phyloP scores from a whole-genome alignment of 257 asterid species.

The Phtheirospermum japonicum region DNA sequence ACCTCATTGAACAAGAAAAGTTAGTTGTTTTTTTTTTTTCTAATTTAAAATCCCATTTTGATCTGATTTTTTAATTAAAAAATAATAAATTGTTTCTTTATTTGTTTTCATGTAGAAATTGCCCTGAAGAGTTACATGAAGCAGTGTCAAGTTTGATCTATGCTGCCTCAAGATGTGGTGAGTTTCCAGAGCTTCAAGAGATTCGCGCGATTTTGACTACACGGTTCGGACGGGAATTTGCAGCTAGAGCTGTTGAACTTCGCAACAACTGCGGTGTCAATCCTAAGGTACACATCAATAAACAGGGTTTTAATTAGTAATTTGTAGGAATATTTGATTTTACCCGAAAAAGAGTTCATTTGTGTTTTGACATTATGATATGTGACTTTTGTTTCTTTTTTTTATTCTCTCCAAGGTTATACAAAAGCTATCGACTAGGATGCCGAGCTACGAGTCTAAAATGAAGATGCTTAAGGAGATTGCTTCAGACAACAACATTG shows the following conservation, averaged over 20 bases:
- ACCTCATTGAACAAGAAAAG: conserved; percentile 63
- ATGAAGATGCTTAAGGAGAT: conserved; percentile 57
- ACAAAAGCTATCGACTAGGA: conserved; percentile 74
- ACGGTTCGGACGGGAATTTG: conserved; percentile 66
- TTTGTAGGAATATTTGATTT: too few species aligned
- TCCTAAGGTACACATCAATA: conserved; percentile 47
- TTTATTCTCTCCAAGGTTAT: conserved; percentile 41
- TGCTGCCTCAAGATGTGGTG: conserved; percentile 87
- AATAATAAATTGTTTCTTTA: not conserved
- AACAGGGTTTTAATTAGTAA: too few species aligned
- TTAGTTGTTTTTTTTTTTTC: conserved; percentile 23
- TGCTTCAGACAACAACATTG: conserved; percentile 66
- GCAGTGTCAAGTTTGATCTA: conserved; percentile 64
- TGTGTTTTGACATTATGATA: not conserved
- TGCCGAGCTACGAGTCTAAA: conserved; percentile 63
- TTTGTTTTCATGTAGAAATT: conserved; percentile 39
- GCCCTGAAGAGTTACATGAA: conserved; percentile 81
- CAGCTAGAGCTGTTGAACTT: conserved; percentile 60
- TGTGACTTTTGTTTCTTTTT: not conserved
- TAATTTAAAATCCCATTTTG: not conserved
- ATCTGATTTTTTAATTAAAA: not conserved
- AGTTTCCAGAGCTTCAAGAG: conserved; percentile 88
- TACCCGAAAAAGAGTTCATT: not conserved
- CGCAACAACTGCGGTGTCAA: conserved; percentile 90
- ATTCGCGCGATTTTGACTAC: conserved; percentile 51